Evolutionary conservation across 2,329 filamentous ascomycete species (phyloP), one percentile per base, ranked within the genome.

Genomic region (Aspergillus caelatus): DNA sequence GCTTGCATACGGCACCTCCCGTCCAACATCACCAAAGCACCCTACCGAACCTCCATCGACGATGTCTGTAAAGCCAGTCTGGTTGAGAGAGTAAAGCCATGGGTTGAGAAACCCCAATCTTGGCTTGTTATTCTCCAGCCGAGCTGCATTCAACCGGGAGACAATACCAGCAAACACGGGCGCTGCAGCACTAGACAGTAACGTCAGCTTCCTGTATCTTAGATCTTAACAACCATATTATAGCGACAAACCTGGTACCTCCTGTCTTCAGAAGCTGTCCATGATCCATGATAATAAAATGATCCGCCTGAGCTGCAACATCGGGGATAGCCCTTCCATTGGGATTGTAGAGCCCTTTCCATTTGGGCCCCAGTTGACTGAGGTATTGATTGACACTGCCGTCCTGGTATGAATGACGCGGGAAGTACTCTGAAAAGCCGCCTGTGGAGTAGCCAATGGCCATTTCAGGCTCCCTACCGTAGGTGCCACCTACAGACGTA

Each of bases 151-250:
- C 57, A 92, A 75, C 43, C 91, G 81, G 0, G 85, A 82, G 56
- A 92, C 78, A 65, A 92, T 83, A 16, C 83, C 84, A 0, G 89
- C 88, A 57, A 89, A 84, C 0, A 88, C 79, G 0, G 90, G 90
- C 0, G 86, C 79, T 2, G 89, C 84, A 0, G 89, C 88, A 71
- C 78, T 80, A 56, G 39, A 19, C 12, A 26, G 41, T 1, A 16
- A 41, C 26, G 14, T 62, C 43, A 62, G 50, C 39, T 5, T n/a
- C 8, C 26, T 26, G 26, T 14, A 26, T 34, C 11, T 10, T 34
- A n/a, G 3, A 6, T 11, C n/a, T 11, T 7, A 30, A 14, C 26
- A 4, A 23, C 12, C 16, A 16, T 32, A 2, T 1, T 28, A n/a
- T n/a, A n/a, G 50, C n/a, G 4, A 72, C 77, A 46, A 61, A 70